Base-by-base conservation (phyloP, 768 basidiomycete species). In the Tephrocybe rancida region DNA sequence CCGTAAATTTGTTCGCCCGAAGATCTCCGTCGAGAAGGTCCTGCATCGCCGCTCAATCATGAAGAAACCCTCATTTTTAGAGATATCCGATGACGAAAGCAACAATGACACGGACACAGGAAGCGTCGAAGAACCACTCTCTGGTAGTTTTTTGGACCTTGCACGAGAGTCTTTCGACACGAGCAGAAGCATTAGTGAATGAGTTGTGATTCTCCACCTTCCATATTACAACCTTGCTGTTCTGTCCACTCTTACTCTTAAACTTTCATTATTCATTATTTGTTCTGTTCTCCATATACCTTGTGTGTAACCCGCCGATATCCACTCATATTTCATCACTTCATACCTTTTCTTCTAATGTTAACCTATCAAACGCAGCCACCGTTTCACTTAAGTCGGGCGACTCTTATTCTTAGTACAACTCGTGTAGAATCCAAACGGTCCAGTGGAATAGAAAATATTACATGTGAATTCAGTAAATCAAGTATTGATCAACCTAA, bases 11-110 rank as follows among this genome's bases (percentile, higher is more conserved):
- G 48, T 72, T 34, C 67, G 67, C 9, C 63, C 70, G 10, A 73
- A 71, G 58, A 50, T 61, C 2, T 68, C 73, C 16, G 57, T 69
- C 19, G 80, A 80, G 44, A 74, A 70, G 50, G 57, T 61, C n/a
- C 61, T 75, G 39, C 76, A 75, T 52, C 77, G 79, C 42, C 77
- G 73, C 44, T 82, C 81, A 6, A 72, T 88, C 55, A 78, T 85
- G 71, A 76, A 76, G 62, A 87, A 88, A 62, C 83, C 88, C 18
- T 88, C 87, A 1, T 90, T 90, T 66, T 71, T 90, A 44, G 86
- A 88, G 30, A 87, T 90, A 53, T 85, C 80, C 51, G 80, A 79
- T 42, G 79, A 80, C 7, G 67, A 67, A 18, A 74, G 77, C 34
- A 57, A 62, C 52, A 64, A 65, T 34, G 70, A 73, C 41, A 63